Percentiles rank a stretch among this genome's conserved stretches.
These are phyloP conservation scores for Prunus campanulata DNA, from an alignment of 306 rosid species.

Conservation along the genomic window DNA sequence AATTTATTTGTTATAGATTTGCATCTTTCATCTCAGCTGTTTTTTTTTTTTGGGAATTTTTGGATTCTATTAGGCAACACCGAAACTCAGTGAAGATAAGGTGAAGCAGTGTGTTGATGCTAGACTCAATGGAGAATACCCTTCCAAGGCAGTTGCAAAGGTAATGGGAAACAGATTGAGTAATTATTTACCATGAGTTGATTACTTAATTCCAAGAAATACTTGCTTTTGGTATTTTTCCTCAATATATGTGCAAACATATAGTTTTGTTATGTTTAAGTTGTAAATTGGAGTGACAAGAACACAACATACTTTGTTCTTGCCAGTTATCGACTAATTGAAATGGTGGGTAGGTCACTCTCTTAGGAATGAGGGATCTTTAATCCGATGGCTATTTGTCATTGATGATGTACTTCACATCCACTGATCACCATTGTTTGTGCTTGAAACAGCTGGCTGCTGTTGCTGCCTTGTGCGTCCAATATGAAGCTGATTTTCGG, in stretches of 20 bases:
- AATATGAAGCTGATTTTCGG: conserved; percentile 74
- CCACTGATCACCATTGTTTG: not conserved
- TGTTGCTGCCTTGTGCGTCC: conserved; percentile 77
- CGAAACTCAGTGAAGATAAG: conserved; percentile 80
- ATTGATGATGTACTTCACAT: not conserved
- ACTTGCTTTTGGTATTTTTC: not conserved
- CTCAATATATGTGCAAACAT: not conserved
- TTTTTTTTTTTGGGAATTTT: conserved; percentile 7
- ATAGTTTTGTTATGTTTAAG: not conserved
- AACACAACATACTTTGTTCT: not conserved
- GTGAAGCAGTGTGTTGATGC: conserved; percentile 79
- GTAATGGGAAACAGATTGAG: conserved; percentile 34
- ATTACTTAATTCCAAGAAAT: not conserved
- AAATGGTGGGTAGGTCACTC: not conserved
- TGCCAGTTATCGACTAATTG: not conserved
- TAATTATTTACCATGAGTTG: not conserved
- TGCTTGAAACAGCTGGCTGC: conserved; percentile 61
- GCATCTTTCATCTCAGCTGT: conserved; percentile 5
- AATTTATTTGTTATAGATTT: not conserved
- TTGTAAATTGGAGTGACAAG: not conserved
- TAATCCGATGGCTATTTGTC: too few species aligned
- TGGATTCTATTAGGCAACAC: conserved; percentile 61
- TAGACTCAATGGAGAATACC: conserved; percentile 62
- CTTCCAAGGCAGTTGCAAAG: conserved; percentile 81
- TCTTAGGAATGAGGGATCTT: not conserved